These are phyloP conservation scores for Talaromyces pinophilus DNA, from an alignment of 2,329 filamentous ascomycete species.

Conservation along the genomic window DNA sequence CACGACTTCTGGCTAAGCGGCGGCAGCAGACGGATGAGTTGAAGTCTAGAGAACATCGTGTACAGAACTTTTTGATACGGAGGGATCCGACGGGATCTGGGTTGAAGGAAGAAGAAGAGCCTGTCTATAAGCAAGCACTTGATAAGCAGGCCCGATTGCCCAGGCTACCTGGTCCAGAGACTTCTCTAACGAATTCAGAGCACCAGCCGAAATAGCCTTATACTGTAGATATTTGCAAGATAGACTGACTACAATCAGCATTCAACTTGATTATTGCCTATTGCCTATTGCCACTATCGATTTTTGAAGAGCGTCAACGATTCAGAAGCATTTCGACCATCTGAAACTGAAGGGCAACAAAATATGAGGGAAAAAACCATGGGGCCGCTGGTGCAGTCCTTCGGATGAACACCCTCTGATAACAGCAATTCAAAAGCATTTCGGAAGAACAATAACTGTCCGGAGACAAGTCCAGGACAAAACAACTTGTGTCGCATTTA, in stretches of 20 bases:
- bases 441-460: neutral
- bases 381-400: too few relatives aligned
- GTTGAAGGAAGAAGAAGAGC: slow-evolving; percentile 46
- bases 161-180: neutral
- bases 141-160: slow-evolving; percentile 24
- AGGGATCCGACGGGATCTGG: slow-evolving; percentile 61
- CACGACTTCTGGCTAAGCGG: slow-evolving; percentile 55
- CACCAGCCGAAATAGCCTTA: neutral
- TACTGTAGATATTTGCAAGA: neutral
- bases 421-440: neutral
- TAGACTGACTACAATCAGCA: neutral
- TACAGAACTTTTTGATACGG: slow-evolving; percentile 75
- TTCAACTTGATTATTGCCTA: neutral
- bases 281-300: neutral
- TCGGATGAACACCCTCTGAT: too few relatives aligned
- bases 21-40: slow-evolving; percentile 55
- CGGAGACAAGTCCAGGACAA: neutral
- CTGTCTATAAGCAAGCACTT: slow-evolving; percentile 42
- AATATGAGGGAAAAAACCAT: too few relatives aligned
- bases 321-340: neutral
- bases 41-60: slow-evolving; percentile 59
- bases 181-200: neutral
- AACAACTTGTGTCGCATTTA: neutral
- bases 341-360: neutral
- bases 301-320: neutral